Conservation (phyloP, 805 yeast genomes). For the Lachancea sp. region DNA sequence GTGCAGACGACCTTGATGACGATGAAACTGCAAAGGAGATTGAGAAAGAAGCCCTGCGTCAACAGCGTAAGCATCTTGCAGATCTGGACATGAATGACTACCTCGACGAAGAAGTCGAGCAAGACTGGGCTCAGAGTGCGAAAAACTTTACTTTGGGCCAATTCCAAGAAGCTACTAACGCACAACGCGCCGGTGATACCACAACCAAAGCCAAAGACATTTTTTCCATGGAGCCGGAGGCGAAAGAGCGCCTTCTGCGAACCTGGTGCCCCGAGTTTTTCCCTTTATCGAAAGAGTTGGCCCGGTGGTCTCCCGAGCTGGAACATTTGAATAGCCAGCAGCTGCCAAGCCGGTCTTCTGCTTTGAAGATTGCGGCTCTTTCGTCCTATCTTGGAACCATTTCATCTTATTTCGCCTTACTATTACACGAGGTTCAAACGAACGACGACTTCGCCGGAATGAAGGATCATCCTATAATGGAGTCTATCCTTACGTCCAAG, state of each 20-base stretch:
- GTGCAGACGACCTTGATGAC: conserved; percentile 49
- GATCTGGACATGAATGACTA: conserved; percentile 72
- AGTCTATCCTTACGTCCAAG: conserved; percentile 68
- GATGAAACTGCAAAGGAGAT: conserved; percentile 71
- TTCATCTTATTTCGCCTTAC: conserved; percentile 69
- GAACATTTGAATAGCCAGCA: conserved; percentile 31
- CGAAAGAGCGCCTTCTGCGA: conserved; percentile 47
- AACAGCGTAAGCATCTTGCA: conserved; percentile 73
- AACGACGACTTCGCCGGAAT: conserved; percentile 53
- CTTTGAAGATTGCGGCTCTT: conserved; percentile 61
- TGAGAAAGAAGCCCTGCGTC: conserved; percentile 81
- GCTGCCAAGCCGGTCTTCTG: conserved; percentile 32
- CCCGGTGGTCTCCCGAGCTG: conserved; percentile 38
- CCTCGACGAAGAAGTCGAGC: conserved; percentile 64
- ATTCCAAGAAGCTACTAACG: conserved; percentile 24
- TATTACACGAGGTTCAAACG: conserved; percentile 47
- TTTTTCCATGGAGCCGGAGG: conserved; percentile 44
- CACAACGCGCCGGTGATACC: conserved; percentile 10
- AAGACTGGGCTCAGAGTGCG: conserved; percentile 67
- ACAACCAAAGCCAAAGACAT: conserved; percentile 39
- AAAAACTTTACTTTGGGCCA: conserved; percentile 40
- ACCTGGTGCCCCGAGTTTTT: conserved; percentile 76
- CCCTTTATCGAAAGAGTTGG: conserved; percentile 63
- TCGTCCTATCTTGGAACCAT: conserved; percentile 75
- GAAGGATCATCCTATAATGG: conserved; percentile 90